Base-by-base conservation (phyloP, 352 stramenopile species). In the Vaucheria bursata region DNA sequence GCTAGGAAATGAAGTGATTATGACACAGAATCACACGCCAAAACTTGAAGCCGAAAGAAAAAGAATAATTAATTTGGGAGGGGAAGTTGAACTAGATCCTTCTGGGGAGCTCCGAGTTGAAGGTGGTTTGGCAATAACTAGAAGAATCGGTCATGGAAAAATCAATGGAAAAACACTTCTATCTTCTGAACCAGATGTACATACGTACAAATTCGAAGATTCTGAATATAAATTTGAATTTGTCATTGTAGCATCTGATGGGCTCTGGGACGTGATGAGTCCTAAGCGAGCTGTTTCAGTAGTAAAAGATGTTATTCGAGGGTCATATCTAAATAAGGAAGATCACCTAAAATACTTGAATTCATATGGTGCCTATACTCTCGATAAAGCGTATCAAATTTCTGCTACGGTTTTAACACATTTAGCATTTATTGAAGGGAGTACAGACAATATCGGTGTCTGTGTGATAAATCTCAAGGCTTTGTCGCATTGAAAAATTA, bases 381-480 rank as follows among this genome's bases (percentile, higher is more conserved):
- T 66, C 32, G 64, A 45, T 40, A 65, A 75, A 68, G 76, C 66
- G 40, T 83, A 74, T 33, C 78, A 83, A 37, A 76, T 75, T 59
- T 49, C 75, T 53, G 78, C 78, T 7, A 73, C 72, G 7, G 75
- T 76, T 6, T 53, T 83, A 6, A 83, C 78, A 40, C 76, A 91
- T n/a, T 92, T 97, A 81, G 90, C 91, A 35, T 97, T 95, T 78
- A 87, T 97, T 29, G 88, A 92, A 64, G 93, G 94, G 59, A 96
- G 90, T 66, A 90, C 90, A 1, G 94, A 98, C 80, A 98, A 98
- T 75, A 92, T 97, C 79, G 93, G 91, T 35, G 88, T 94, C n/a
- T 88, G 91, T 73, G 81, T 90, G 8, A 80, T 90, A 37, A 77
- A 87, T 36, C 52, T 87, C 32, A 52, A 71, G 35, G 65, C 49